These are phyloP conservation scores for Oenanthe javanica DNA, from an alignment of 140 eudicot species.

Conservation along the genomic window DNA sequence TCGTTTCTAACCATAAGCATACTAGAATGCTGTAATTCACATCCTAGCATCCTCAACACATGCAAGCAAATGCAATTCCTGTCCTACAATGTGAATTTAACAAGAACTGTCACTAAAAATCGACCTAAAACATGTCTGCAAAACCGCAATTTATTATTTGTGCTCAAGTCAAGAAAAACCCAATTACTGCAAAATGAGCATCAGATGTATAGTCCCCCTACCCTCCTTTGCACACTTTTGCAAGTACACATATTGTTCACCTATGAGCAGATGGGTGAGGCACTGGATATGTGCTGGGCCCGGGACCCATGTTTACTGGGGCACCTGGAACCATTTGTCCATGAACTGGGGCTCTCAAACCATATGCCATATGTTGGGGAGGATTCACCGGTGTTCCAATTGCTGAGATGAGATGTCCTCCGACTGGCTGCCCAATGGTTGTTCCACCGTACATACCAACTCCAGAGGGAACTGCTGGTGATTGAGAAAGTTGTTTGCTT, in stretches of 20 bases:
- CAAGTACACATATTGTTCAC: slow-evolving; percentile 24
- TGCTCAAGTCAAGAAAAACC: slow-evolving; percentile 11
- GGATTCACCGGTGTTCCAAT: slow-evolving; percentile 57
- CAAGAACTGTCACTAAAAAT: neutral
- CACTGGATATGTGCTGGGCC: slow-evolving; percentile 32
- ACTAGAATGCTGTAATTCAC: neutral
- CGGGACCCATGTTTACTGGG: slow-evolving; percentile 41
- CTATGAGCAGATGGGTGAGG: slow-evolving; percentile 47
- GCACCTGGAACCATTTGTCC: slow-evolving; percentile 58
- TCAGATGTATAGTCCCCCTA: slow-evolving; percentile 9
- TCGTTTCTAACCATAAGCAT: neutral
- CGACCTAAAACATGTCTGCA: neutral
- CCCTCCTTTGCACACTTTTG: slow-evolving; percentile 25
- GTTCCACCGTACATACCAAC: slow-evolving; percentile 40
- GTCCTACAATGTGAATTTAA: neutral
- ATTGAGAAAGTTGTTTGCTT: slow-evolving; percentile 27
- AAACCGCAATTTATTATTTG: slow-evolving; percentile 1
- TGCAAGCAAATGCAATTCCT: slow-evolving; percentile 1
- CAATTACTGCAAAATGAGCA: slow-evolving; percentile 10
- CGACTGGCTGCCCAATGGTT: slow-evolving; percentile 55
- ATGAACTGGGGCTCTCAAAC: slow-evolving; percentile 35
- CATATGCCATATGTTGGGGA: slow-evolving; percentile 45
- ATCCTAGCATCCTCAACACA: neutral
- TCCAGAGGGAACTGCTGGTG: slow-evolving; percentile 10
- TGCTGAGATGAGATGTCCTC: slow-evolving; percentile 36